Evolutionary conservation across 768 basidiomycete genomes (phyloP).

Genomic region (Boletus eberwhitei): DNA sequence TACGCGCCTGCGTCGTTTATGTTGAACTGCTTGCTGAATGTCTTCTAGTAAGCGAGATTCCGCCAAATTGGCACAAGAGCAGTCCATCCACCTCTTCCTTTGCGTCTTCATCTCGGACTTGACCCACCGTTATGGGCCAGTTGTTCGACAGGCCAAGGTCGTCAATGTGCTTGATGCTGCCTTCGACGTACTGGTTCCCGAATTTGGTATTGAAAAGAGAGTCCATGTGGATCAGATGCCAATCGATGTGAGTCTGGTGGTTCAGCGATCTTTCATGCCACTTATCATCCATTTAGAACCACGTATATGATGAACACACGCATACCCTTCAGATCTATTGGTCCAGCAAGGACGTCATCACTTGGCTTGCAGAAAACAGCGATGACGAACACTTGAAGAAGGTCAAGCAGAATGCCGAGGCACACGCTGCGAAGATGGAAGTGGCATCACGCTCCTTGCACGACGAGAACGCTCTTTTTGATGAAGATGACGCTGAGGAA

Average conservation of each 20-base stretch:
- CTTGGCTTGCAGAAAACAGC: constrained; percentile 91
- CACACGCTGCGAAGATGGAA: constrained; percentile 89
- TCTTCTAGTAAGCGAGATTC: constrained; percentile 79
- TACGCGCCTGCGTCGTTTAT: constrained; percentile 36
- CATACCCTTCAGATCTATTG: constrained; percentile 94
- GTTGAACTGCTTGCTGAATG: constrained; percentile 3
- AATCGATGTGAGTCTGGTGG: constrained; percentile 66
- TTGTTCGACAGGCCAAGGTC: constrained; percentile 92
- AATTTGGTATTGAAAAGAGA: constrained; percentile 98
- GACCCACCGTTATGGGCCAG: constrained; percentile 92
- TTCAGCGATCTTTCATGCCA: neutral
- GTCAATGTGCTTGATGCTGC: constrained; percentile 96
- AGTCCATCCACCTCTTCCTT: constrained; percentile 92
- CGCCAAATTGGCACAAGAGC: constrained; percentile 89
- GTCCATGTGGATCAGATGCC: constrained; percentile 99
- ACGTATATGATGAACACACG: constrained; percentile 93
- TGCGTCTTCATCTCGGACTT: constrained; percentile 93
- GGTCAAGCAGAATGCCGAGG: constrained; percentile 89
- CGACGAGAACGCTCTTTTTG: constrained; percentile 85
- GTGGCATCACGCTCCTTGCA: constrained; percentile 80
- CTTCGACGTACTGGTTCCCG: constrained; percentile 93
- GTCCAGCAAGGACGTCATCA: constrained; percentile 92
- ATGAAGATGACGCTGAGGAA: constrained; percentile 78
- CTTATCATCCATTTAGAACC: constrained; percentile 57
- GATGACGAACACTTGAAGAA: constrained; percentile 96